Conservation (phyloP, 1,284 basidiomycete species). For the Melampsora americana region DNA sequence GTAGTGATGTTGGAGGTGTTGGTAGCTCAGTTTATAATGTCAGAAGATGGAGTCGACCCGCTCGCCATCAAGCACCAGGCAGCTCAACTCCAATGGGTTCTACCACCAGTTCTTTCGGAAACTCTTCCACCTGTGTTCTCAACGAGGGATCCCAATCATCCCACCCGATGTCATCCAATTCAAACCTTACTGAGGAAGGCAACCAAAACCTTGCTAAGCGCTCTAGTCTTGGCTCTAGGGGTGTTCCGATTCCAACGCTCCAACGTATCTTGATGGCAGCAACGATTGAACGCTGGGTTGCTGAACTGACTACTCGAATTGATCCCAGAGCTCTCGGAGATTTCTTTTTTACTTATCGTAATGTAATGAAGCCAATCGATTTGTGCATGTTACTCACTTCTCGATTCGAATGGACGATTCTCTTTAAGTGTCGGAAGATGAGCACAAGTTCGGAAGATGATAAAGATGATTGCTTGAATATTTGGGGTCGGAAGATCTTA, state of each 20-base stretch:
- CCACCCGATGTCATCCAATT: not conserved
- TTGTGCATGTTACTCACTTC: constrained; percentile 73
- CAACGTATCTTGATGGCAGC: constrained; percentile 69
- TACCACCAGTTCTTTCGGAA: not conserved
- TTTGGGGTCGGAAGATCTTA: constrained; percentile 8
- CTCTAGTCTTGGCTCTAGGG: not conserved
- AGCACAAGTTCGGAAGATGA: constrained; percentile 45
- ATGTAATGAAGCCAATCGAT: constrained; percentile 71
- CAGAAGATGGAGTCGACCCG: constrained; percentile 37
- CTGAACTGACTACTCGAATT: constrained; percentile 75
- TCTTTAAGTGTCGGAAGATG: constrained; percentile 54
- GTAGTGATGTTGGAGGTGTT: not conserved
- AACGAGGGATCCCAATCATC: not conserved
- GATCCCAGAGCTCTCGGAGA: constrained; percentile 72
- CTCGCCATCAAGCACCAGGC: not conserved
- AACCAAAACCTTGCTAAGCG: not conserved
- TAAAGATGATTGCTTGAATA: constrained; percentile 47
- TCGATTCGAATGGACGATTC: constrained; percentile 78
- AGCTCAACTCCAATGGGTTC: constrained; percentile 5
- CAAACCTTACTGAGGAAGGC: constrained; percentile 7
- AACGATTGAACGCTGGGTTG: constrained; percentile 83
- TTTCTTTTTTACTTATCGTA: constrained; percentile 82
- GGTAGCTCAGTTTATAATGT: not conserved
- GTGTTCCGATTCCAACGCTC: constrained; percentile 24
- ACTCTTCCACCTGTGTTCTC: not conserved